These are phyloP conservation scores for Neurospora sp. DNA, from an alignment of 495 filamentous ascomycete genomes.

Conservation along the genomic window DNA sequence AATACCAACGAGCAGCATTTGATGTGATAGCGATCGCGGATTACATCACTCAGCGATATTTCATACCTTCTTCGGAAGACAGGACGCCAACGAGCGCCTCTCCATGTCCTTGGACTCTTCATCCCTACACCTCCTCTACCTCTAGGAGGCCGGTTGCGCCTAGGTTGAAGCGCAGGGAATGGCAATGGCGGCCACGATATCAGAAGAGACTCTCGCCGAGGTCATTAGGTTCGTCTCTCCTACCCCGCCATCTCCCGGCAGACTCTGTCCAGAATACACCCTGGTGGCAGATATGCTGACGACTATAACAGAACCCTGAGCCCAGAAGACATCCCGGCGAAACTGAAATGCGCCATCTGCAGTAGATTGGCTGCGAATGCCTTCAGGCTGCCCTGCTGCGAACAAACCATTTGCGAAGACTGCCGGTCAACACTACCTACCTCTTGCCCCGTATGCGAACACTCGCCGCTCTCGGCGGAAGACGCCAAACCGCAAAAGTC, in stretches of 20 bases:
- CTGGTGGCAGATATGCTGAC: slow-evolving; percentile 11
- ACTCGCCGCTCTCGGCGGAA: slow-evolving; percentile 71
- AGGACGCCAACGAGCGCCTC: neutral
- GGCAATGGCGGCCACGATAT: slow-evolving; percentile 16
- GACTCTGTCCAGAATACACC: no score
- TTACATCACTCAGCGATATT: neutral
- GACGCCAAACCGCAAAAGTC: slow-evolving; percentile 84
- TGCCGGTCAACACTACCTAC: slow-evolving; percentile 72
- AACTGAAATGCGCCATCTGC: slow-evolving; percentile 89
- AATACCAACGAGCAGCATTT: neutral
- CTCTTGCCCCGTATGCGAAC: slow-evolving; percentile 86
- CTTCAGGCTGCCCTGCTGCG: slow-evolving; percentile 86
- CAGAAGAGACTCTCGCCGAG: slow-evolving; percentile 20
- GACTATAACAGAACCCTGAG: slow-evolving; percentile 52
- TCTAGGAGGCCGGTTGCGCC: slow-evolving; percentile 5
- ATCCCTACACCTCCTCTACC: neutral
- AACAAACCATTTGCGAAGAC: slow-evolving; percentile 83
- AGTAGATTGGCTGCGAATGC: slow-evolving; percentile 86
- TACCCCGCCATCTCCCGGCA: neutral
- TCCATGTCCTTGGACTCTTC: neutral
- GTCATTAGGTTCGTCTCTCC: slow-evolving; percentile 26
- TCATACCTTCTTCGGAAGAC: neutral
- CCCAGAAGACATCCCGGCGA: slow-evolving; percentile 82
- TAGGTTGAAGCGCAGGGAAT: slow-evolving; percentile 4
- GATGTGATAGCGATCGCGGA: neutral